Percentiles rank a stretch among this genome's conserved stretches.
Evolutionary conservation across 331 rosid genomes (phyloP).

Genomic region (Pyrus hybrid): DNA sequence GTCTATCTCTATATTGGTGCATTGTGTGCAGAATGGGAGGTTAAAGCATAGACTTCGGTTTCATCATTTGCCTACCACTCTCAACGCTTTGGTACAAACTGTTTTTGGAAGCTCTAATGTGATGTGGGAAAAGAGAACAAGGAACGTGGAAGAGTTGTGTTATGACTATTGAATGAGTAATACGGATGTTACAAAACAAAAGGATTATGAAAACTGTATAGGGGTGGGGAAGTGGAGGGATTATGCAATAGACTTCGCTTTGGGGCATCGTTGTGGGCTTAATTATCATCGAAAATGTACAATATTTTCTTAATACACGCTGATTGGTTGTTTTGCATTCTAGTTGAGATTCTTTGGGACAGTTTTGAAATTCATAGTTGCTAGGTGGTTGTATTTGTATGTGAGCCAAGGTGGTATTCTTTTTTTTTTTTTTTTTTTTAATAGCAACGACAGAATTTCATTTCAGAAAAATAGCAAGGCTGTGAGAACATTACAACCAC

Average conservation of each 20-base stretch:
- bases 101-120: background rate
- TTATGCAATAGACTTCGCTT: background rate
- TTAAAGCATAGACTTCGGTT: background rate
- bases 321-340: background rate
- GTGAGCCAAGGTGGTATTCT: no score
- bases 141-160: background rate
- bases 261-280: background rate
- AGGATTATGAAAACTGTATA: background rate
- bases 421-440: no score
- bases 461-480: no score
- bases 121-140: background rate
- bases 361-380: background rate
- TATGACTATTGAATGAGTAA: background rate
- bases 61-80: background rate
- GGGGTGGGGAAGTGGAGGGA: background rate
- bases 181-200: background rate
- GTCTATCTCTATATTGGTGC: background rate
- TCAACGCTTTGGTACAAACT: background rate
- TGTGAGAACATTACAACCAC: no score
- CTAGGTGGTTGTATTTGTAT: background rate
- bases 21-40: background rate
- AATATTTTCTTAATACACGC: background rate
- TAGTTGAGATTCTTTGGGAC: background rate
- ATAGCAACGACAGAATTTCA: no score
- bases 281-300: background rate